Evolutionary conservation across 2,329 filamentous ascomycete species (phyloP).

Genomic region (Trichoderma lentiforme): DNA sequence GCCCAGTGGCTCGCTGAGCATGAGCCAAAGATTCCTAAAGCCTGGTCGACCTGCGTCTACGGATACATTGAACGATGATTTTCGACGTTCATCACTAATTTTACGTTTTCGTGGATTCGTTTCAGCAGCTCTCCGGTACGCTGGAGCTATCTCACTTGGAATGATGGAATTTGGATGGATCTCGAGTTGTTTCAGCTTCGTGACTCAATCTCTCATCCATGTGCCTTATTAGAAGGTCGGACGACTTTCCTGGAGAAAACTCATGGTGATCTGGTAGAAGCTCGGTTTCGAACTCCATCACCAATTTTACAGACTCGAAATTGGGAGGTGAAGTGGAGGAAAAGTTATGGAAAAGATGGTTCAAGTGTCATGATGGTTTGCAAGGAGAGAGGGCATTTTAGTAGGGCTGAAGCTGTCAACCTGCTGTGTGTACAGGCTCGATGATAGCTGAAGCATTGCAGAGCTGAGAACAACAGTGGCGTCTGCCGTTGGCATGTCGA

Average conservation of each 20-base stretch:
- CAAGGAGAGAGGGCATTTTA: neutral
- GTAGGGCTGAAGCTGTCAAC: neutral
- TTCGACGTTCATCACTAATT: constrained; percentile 59
- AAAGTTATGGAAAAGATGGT: neutral
- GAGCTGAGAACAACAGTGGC: neutral
- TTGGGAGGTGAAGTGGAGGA: neutral
- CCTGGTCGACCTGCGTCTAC: constrained; percentile 35
- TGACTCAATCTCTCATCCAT: neutral
- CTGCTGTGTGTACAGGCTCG: neutral
- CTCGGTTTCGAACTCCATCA: neutral
- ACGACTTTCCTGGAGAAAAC: neutral
- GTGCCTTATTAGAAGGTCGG: no score
- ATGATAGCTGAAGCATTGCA: neutral
- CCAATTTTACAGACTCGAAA: neutral
- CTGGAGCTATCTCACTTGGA: neutral
- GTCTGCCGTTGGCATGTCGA: constrained; percentile 41
- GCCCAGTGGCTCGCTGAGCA: constrained; percentile 26
- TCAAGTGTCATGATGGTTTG: no score
- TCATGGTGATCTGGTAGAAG: neutral
- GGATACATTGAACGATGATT: constrained; percentile 47
- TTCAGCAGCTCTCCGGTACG: neutral
- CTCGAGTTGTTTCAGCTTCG: neutral
- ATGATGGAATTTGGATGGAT: neutral
- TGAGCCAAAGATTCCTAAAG: constrained; percentile 52
- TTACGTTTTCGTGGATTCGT: neutral